Evolutionary conservation across 176 grass and related monocot genomes (phyloP), one percentile per base, ranked within the genome.

Genomic region (Ensete glaucum): DNA sequence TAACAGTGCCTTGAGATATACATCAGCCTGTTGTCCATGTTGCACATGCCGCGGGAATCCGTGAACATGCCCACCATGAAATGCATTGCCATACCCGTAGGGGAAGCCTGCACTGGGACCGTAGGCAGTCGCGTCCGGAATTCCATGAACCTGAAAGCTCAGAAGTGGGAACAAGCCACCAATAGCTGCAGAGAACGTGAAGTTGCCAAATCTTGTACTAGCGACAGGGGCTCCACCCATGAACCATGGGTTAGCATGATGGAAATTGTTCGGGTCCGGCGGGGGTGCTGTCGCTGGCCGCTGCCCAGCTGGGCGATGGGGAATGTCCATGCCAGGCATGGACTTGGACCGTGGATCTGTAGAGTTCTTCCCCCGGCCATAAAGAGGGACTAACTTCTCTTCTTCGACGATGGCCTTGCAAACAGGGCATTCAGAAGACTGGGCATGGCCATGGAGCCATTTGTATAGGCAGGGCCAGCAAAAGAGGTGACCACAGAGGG

Each of bases 401-500:
- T 97, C 90, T 72, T 97, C 90, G 20, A 97, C 82, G 12, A 88
- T 69, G 49, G 94, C 94, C 73, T 97, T 97, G 90, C 94, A 97
- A 34, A 97, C 94, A 0, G 94, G 94, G 85, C 94, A 97, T 77
- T 97, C 85, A 9, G 85, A 86, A 5, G 94, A 93, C 58, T 86
- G 84, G 20, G 90, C 69, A 11, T 97, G 85, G 48, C 86, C 52
- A 49, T 84, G 85, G 58, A 97, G 74, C 94, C 94, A 97, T n/a
- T 87, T 86, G 80, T 93, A 93, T 53, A 97, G 84, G 69, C 94
- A 97, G 21, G 94, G 90, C 90, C 94, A 97, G 72, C 94, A 97
- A 72, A 90, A 97, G 20, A 97, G 85, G 75, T 97, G 94, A 3
- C 94, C 90, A 11, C 94, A 97, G 19, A 97, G 86, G 25, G 94